Evolutionary conservation across 2,329 filamentous ascomycete species (phyloP), one percentile per base, ranked within the genome.

Genomic region (Botrytis tulipae): DNA sequence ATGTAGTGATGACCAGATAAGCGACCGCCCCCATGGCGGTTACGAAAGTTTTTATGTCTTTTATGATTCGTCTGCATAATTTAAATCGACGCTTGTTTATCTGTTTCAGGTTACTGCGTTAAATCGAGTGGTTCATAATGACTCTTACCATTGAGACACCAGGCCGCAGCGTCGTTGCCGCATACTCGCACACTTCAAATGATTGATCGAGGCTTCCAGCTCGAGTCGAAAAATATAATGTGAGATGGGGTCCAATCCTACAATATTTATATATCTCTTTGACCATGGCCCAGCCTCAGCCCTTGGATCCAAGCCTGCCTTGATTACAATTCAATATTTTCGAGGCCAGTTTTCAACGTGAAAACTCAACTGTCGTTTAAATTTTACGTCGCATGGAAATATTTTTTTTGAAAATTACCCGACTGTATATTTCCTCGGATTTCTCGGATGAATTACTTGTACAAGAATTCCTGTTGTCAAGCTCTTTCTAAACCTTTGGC

Each of bases 181-280:
- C 62, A 68, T 57, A 32, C 62, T 59, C 57, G 48, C 61, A 59
- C 42, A 35, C 48, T 57, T 32, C 25, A 44, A 32, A 32, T 57
- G 25, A 29, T 32, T 37, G 48, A 44, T 68, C 22, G 46, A 68
- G 70, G 62, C 70, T 46, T 68, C 62, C 62, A 68, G 48, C 70
- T 72, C 70, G 29, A 68, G 25, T 68, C 40, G 6, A n/a, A 65
- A 44, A 42, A 22, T 25, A 46, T 40, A n/a, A 57, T 35, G 70
- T 72, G 62, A 60, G 62, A 72, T 68, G 70, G 70, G 70, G 70
- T 54, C 70, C 70, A 72, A 48, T 72, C 70, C 70, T 72, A 44
- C 61, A 37, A 67, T 35, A 68, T 46, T 72, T 42, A 68, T 68
- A 72, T 72, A 72, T 68, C 63, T 72, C 37, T 68, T 68, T 46